A percentile compares a stretch with the other conserved stretches of the same genome.
Evolutionary conservation across 1,284 basidiomycete species (phyloP).

Genomic region (Ganoderma multipileum): DNA sequence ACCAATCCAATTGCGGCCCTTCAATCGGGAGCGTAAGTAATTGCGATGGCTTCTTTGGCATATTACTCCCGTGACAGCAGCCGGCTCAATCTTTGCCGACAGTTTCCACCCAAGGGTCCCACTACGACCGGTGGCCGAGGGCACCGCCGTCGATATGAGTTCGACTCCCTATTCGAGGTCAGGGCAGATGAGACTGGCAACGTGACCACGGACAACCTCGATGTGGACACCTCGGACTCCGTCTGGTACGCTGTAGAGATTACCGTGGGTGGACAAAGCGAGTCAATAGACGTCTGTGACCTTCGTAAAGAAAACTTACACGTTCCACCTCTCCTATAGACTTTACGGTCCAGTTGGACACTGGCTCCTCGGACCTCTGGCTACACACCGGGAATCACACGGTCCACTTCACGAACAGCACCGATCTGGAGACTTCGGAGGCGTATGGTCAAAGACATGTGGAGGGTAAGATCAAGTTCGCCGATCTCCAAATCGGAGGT

Average conservation of each 20-base stretch:
- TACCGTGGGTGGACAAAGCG: conserved; percentile 19
- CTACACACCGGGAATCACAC: conserved; percentile 6
- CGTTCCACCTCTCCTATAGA: conserved; percentile 1
- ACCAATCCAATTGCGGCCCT: too few species aligned
- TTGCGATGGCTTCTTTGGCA: background rate
- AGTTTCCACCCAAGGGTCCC: background rate
- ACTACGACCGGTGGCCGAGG: background rate
- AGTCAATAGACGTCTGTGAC: background rate
- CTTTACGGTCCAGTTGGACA: conserved; percentile 21
- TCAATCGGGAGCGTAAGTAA: background rate
- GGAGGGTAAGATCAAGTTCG: conserved; percentile 35
- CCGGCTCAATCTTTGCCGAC: background rate
- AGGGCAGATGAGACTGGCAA: background rate
- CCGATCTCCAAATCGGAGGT: conserved; percentile 38
- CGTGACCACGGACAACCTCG: background rate
- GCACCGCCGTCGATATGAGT: background rate
- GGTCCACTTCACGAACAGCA: conserved; percentile 30
- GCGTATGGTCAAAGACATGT: conserved; percentile 34
- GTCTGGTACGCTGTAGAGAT: conserved; percentile 20
- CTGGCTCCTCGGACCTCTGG: conserved; percentile 21
- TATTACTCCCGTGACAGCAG: background rate
- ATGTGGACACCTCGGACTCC: conserved; percentile 6
- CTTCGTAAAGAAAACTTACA: background rate
- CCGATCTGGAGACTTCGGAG: conserved; percentile 28
- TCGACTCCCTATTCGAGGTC: background rate